Percentiles rank a stretch among this genome's conserved stretches.
phyloP scores from a whole-genome alignment of 1,284 basidiomycete genomes.

The Cryptococcus depauperatus region DNA sequence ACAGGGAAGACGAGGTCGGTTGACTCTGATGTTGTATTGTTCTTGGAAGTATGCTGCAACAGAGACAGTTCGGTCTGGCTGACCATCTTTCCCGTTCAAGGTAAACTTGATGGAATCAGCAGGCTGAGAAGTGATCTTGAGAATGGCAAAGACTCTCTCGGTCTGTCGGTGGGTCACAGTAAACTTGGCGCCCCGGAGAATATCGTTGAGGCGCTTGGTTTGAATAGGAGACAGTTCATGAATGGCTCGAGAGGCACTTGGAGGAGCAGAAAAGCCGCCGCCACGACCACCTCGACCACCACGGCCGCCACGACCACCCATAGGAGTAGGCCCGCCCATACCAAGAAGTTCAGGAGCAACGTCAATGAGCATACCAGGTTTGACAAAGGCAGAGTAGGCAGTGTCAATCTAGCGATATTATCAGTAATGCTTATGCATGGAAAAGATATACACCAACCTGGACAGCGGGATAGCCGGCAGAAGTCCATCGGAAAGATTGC shows the following conservation, averaged over 20 bases:
- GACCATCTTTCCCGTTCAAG: slow-evolving; percentile 33
- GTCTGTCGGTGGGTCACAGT: slow-evolving; percentile 33
- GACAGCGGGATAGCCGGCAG: slow-evolving; percentile 7
- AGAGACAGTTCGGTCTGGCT: slow-evolving; percentile 25
- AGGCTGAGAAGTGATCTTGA: slow-evolving; percentile 26
- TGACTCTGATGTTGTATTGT: slow-evolving; percentile 35
- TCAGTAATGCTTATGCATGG: no score
- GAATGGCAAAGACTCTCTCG: slow-evolving; percentile 29
- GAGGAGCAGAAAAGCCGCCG: slow-evolving; percentile 15
- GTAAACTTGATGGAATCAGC: slow-evolving; percentile 35
- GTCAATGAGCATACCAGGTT: slow-evolving; percentile 32
- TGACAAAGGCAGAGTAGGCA: slow-evolving; percentile 42
- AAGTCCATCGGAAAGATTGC: slow-evolving; percentile 30
- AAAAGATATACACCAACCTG: slow-evolving; percentile 23
- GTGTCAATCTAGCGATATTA: no score
- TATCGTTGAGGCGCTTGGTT: slow-evolving; percentile 31
- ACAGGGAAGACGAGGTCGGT: slow-evolving; percentile 39
- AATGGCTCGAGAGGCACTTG: slow-evolving; percentile 14
- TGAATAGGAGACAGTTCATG: slow-evolving; percentile 24
- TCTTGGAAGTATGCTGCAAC: slow-evolving; percentile 42
- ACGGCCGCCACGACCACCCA: slow-evolving; percentile 23
- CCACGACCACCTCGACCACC: slow-evolving; percentile 27
- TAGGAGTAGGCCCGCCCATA: slow-evolving; percentile 27
- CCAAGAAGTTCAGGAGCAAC: slow-evolving; percentile 31
- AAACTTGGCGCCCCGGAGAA: slow-evolving; percentile 36